These are phyloP conservation scores for Boletellus deceptivus DNA, from an alignment of 1,284 basidiomycete genomes.

Conservation along the genomic window DNA sequence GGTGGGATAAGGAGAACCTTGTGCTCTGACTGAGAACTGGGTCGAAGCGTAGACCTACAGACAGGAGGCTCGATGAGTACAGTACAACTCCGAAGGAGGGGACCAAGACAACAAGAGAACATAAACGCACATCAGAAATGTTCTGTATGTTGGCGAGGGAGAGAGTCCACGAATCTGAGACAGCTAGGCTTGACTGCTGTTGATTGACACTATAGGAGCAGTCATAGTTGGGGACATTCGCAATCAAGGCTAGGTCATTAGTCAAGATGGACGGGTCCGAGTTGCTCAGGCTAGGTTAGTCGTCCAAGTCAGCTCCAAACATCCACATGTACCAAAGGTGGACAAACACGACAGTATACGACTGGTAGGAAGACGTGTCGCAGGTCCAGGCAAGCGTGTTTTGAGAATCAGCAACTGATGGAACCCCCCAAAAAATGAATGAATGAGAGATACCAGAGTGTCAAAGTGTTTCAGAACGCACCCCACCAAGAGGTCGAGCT, in stretches of 20 bases:
- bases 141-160: conserved; percentile 59
- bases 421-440: not conserved
- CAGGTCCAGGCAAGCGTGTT: conserved; percentile 47
- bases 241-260: conserved; percentile 43
- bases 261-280: conserved; percentile 34
- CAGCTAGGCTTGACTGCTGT: conserved; percentile 43
- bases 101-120: not conserved
- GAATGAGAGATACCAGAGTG: not conserved
- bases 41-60: conserved; percentile 58
- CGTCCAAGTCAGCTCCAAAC: conserved; percentile 8
- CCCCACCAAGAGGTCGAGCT: conserved; percentile 46
- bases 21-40: conserved; percentile 65
- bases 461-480: conserved; percentile 26
- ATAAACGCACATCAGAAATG: conserved; percentile 45
- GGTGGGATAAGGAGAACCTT: conserved; percentile 59
- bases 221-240: conserved; percentile 53
- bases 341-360: conserved; percentile 45
- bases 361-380: conserved; percentile 31
- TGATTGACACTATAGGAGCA: conserved; percentile 57
- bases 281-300: conserved; percentile 39
- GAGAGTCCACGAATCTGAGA: conserved; percentile 55
- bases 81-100: not conserved
- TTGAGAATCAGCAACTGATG: conserved; percentile 31
- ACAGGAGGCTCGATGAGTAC: not conserved
- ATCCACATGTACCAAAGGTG: not conserved